Evolutionary conservation across 2,329 filamentous ascomycete species (phyloP).

Genomic region (Alternaria ethzedia): DNA sequence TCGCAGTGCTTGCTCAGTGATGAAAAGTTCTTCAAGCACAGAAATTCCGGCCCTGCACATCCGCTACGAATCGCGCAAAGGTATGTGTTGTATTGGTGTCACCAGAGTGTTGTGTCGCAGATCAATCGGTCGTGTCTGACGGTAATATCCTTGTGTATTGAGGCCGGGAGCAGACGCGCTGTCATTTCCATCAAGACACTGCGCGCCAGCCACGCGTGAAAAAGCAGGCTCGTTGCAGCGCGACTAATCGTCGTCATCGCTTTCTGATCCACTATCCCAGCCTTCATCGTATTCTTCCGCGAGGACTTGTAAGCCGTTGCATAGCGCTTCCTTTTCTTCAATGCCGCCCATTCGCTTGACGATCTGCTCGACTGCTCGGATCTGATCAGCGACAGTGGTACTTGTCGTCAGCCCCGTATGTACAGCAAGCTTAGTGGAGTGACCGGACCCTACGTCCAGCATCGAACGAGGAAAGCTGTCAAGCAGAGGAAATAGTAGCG

Average conservation of each 20-base stretch:
- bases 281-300: slow-evolving; percentile 89
- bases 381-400: slow-evolving; percentile 70
- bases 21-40: not conserved
- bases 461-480: slow-evolving; percentile 80
- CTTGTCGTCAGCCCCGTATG: slow-evolving; percentile 71
- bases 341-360: slow-evolving; percentile 68
- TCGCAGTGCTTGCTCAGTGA: not conserved
- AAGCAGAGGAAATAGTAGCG: slow-evolving; percentile 74
- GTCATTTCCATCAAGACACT: not conserved
- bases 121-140: not conserved
- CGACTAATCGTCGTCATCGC: slow-evolving; percentile 68
- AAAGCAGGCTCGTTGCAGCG: not conserved
- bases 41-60: not conserved
- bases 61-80: not conserved
- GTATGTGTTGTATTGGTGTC: not conserved
- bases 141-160: not conserved
- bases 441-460: slow-evolving; percentile 59
- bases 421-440: slow-evolving; percentile 53
- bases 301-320: slow-evolving; percentile 80
- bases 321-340: slow-evolving; percentile 84
- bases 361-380: slow-evolving; percentile 70
- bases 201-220: not conserved
- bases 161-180: not conserved
- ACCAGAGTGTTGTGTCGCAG: not conserved
- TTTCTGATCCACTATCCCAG: slow-evolving; percentile 73